Evolutionary conservation across 345 rosid genomes (phyloP).

Genomic region (Euclidium syriacum): DNA sequence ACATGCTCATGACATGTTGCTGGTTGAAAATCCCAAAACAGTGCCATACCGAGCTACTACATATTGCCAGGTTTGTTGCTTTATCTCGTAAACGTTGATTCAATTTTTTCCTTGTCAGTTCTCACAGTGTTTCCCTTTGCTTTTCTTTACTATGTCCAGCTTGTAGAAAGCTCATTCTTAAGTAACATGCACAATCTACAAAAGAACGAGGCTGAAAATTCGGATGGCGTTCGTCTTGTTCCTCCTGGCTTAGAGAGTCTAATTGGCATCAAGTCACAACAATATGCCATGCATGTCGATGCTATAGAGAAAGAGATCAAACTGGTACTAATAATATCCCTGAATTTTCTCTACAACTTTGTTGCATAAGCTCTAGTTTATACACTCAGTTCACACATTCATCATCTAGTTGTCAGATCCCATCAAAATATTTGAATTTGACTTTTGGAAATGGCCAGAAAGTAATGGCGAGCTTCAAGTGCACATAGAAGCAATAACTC

Average conservation of each 20-base stretch:
- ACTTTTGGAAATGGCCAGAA: conserved; percentile 87
- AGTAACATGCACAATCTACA: conserved; percentile 62
- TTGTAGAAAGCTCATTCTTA: conserved; percentile 69
- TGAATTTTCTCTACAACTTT: conserved; percentile 3
- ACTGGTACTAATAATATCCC: conserved; percentile 43
- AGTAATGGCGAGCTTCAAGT: conserved; percentile 54
- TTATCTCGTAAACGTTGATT: neutral
- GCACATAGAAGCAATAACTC: conserved; percentile 43
- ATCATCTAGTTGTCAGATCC: conserved; percentile 88
- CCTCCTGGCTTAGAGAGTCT: conserved; percentile 55
- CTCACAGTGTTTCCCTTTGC: neutral
- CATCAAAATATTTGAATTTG: conserved; percentile 81
- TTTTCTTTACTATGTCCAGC: conserved; percentile 30
- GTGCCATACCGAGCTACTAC: conserved; percentile 79
- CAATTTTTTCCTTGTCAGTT: neutral
- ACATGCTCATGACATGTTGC: conserved; percentile 78
- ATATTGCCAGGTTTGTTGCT: conserved; percentile 69
- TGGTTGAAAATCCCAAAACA: conserved; percentile 68
- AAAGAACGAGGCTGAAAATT: conserved; percentile 44
- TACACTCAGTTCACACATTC: conserved; percentile 38
- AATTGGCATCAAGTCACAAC: conserved; percentile 51
- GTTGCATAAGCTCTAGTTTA: conserved; percentile 29
- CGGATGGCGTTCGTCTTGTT: conserved; percentile 58
- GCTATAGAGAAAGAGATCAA: conserved; percentile 62
- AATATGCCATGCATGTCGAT: conserved; percentile 80